These are phyloP conservation scores for Colletotrichum sublineola DNA, from an alignment of 2,329 filamentous ascomycete species.

Conservation along the genomic window DNA sequence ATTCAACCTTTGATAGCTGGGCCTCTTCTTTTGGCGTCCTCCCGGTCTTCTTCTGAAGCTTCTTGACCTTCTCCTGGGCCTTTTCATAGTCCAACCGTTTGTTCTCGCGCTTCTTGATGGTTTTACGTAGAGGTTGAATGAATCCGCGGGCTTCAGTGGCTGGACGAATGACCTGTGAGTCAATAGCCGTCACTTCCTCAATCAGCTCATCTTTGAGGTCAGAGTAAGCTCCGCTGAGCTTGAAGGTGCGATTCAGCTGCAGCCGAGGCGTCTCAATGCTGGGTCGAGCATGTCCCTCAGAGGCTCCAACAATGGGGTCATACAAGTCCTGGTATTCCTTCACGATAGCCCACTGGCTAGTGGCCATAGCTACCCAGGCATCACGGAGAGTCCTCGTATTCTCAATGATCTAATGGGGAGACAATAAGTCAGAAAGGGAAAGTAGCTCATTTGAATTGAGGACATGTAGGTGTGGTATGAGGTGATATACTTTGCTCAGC, in stretches of 20 bases:
- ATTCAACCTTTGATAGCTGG: constrained; percentile 77
- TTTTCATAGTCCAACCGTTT: constrained; percentile 86
- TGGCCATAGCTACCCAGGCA: constrained; percentile 80
- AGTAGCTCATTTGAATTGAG: constrained; percentile 6
- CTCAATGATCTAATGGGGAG: constrained; percentile 74
- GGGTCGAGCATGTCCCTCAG: constrained; percentile 67
- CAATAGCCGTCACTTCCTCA: constrained; percentile 79
- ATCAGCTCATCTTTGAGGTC: constrained; percentile 79
- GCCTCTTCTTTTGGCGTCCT: constrained; percentile 81
- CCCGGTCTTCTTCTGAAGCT: constrained; percentile 76
- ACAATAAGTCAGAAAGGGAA: constrained; percentile 9
- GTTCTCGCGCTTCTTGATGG: constrained; percentile 87
- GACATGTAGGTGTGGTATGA: constrained; percentile 26
- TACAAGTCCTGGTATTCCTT: constrained; percentile 80
- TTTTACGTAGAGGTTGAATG: constrained; percentile 81
- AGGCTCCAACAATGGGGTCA: constrained; percentile 79
- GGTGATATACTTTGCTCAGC: constrained; percentile 72
- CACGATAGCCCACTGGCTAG: constrained; percentile 75
- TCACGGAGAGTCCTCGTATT: constrained; percentile 83
- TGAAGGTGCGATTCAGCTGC: constrained; percentile 74
- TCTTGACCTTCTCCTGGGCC: constrained; percentile 78
- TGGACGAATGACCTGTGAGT: constrained; percentile 76
- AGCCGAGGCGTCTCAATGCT: constrained; percentile 71
- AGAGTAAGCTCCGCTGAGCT: constrained; percentile 75
- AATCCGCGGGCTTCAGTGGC: constrained; percentile 77